Percentiles rank a stretch among this genome's conserved stretches.
Conservation (phyloP, 306 rosid genomes). For the Quercus berberidifolia region DNA sequence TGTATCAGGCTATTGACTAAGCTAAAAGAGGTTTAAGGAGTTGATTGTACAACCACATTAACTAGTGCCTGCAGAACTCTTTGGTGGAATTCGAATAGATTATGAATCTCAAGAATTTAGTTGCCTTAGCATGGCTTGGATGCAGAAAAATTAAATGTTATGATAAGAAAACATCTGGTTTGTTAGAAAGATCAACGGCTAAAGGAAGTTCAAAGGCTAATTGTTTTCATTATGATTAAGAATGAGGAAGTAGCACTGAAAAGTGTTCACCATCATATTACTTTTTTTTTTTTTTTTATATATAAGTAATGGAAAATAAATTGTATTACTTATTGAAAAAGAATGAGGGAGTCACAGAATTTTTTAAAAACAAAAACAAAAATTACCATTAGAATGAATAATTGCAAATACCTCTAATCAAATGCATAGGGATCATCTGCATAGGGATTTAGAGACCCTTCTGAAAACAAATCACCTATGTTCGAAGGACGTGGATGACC, state of each 20-base stretch:
- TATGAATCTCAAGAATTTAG: neutral
- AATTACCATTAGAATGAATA: neutral
- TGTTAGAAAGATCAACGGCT: too few relatives aligned
- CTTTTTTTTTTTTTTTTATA: too few relatives aligned
- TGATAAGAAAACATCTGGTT: too few relatives aligned
- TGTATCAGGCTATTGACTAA: neutral
- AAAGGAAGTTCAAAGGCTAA: neutral
- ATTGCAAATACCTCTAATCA: constrained; percentile 69
- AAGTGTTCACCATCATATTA: too few relatives aligned
- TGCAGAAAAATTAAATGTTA: too few relatives aligned
- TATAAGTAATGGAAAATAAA: neutral
- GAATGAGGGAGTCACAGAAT: neutral
- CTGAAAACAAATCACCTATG: constrained; percentile 90
- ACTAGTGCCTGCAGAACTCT: neutral
- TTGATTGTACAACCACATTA: neutral
- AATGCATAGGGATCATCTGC: constrained; percentile 97
- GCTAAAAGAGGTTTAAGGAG: neutral
- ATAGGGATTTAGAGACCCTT: constrained; percentile 97
- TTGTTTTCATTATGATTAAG: neutral
- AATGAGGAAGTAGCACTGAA: neutral
- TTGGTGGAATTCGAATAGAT: neutral
- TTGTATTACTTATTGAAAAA: neutral
- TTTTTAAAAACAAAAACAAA: constrained; percentile 12
- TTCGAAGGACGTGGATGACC: constrained; percentile 60
- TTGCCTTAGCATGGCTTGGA: too few relatives aligned